phyloP scores from a whole-genome alignment of 1,139 yeast species.

The Kodamaea suecica region DNA sequence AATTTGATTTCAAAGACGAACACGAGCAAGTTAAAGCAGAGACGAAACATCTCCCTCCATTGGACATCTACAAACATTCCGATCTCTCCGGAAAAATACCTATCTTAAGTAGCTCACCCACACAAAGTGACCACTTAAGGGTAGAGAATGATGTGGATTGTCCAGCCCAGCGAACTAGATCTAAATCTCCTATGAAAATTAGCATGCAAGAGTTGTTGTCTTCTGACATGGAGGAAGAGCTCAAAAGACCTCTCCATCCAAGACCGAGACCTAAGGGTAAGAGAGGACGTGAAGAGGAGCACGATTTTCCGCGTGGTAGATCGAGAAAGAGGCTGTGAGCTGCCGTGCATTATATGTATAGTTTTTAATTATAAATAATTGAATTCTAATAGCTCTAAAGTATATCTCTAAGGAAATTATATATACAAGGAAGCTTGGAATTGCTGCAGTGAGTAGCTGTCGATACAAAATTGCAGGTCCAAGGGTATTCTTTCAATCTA shows the following conservation, averaged over 20 bases:
- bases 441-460: too few species aligned
- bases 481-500: too few species aligned
- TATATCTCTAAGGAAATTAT: too few species aligned
- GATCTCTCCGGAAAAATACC: slow-evolving; percentile 8
- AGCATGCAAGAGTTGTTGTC: slow-evolving; percentile 28
- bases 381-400: too few species aligned
- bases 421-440: too few species aligned
- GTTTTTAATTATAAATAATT: slow-evolving; percentile 1
- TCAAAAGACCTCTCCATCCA: slow-evolving; percentile 9
- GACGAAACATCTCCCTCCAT: neutral
- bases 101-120: slow-evolving; percentile 7
- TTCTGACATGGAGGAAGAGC: slow-evolving; percentile 21
- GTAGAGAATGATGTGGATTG: neutral
- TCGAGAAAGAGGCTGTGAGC: slow-evolving; percentile 14
- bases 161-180: slow-evolving; percentile 41
- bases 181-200: slow-evolving; percentile 42
- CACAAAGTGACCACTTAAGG: neutral
- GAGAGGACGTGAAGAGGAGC: slow-evolving; percentile 6
- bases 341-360: neutral
- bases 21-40: neutral
- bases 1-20: too few species aligned
- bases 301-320: slow-evolving; percentile 13
- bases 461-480: too few species aligned
- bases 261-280: slow-evolving; percentile 7
- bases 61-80: slow-evolving; percentile 5